A percentile compares a stretch with the other conserved stretches of the same genome.
Conservation (phyloP, 768 basidiomycete species). For the Tulasnella sp. region DNA sequence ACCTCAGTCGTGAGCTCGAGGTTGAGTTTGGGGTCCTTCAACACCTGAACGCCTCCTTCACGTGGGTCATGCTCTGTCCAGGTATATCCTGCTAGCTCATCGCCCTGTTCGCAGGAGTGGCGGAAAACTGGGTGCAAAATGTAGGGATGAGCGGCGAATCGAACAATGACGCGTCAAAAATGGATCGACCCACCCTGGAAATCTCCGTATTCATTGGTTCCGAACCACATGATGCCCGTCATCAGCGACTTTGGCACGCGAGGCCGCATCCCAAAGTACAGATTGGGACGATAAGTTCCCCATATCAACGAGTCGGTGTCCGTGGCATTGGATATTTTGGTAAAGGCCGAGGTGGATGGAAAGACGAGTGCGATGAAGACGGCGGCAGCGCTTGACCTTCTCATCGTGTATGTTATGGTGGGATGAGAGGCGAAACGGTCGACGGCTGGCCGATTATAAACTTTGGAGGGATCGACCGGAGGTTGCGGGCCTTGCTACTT, state of each 20-base stretch:
- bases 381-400: not conserved
- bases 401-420: not conserved
- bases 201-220: conserved; percentile 78
- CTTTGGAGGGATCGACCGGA: not conserved
- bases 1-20: conserved; percentile 80
- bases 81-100: conserved; percentile 74
- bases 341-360: not conserved
- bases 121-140: conserved; percentile 44
- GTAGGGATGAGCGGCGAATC: not conserved
- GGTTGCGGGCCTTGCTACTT: not conserved
- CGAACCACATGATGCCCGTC: conserved; percentile 94
- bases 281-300: conserved; percentile 85
- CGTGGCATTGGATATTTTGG: conserved; percentile 12
- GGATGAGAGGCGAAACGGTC: not conserved
- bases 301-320: conserved; percentile 52
- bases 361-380: not conserved
- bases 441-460: not conserved
- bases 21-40: conserved; percentile 79
- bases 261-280: conserved; percentile 92
- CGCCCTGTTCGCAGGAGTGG: conserved; percentile 85
- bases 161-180: not conserved
- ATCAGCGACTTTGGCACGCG: conserved; percentile 82
- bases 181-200: conserved; percentile 39
- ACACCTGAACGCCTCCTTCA: conserved; percentile 77
- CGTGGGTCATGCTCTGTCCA: conserved; percentile 87